phyloP scores from a whole-genome alignment of 495 filamentous ascomycete species.

The Rhypophila decipiens region DNA sequence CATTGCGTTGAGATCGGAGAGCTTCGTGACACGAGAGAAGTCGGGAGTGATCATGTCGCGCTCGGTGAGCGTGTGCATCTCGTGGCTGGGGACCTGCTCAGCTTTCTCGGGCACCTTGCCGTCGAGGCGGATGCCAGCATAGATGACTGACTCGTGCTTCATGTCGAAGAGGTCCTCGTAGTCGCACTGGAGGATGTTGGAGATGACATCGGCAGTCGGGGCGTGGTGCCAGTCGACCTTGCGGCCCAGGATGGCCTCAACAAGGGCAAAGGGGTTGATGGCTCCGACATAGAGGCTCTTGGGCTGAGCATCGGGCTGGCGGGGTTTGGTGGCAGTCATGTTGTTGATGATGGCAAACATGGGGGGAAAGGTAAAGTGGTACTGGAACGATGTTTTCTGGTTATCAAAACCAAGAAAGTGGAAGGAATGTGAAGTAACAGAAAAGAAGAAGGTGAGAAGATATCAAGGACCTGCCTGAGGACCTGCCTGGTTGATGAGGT shows the following conservation, averaged over 20 bases:
- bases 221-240: slow-evolving; percentile 23
- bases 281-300: slow-evolving; percentile 27
- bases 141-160: slow-evolving; percentile 30
- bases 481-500: no score
- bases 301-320: slow-evolving; percentile 27
- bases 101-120: slow-evolving; percentile 21
- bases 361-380: no score
- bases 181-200: slow-evolving; percentile 33
- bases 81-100: slow-evolving; percentile 22
- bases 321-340: slow-evolving; percentile 4
- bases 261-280: slow-evolving; percentile 35
- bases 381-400: no score
- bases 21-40: slow-evolving; percentile 22
- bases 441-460: no score
- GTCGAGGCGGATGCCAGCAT: slow-evolving; percentile 30
- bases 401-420: no score
- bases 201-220: slow-evolving; percentile 18
- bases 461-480: no score
- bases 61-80: slow-evolving; percentile 30
- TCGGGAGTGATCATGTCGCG: slow-evolving; percentile 31
- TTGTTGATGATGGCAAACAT: no score
- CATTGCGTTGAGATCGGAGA: slow-evolving; percentile 26
- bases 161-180: slow-evolving; percentile 39
- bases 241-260: slow-evolving; percentile 31
- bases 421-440: no score